A percentile compares a stretch with the other conserved stretches of the same genome.
Evolutionary conservation across 129 eudicot genomes (phyloP).

Genomic region (Centella asiatica): DNA sequence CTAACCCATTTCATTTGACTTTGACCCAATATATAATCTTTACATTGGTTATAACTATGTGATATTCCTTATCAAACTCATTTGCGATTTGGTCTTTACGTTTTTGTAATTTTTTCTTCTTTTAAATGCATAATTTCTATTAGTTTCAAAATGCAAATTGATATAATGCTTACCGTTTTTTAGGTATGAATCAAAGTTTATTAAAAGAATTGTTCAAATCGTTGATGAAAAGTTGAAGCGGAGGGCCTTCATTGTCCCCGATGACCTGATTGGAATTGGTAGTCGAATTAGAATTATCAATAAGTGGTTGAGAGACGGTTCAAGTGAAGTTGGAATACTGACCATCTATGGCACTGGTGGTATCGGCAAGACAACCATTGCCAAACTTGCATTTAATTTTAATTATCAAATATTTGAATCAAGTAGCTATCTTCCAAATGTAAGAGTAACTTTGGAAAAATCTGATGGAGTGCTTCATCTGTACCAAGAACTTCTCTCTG

Average conservation of each 20-base stretch:
- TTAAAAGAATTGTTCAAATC: neutral
- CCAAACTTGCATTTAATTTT: slow-evolving; percentile 1
- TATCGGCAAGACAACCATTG: slow-evolving; percentile 17
- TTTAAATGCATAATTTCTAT: too few relatives aligned
- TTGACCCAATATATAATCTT: too few relatives aligned
- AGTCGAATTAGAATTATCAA: neutral
- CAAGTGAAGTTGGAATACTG: neutral
- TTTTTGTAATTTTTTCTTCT: too few relatives aligned
- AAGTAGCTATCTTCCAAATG: slow-evolving; percentile 1
- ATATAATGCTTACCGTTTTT: neutral
- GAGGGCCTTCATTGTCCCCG: neutral
- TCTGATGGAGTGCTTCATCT: neutral
- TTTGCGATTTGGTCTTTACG: too few relatives aligned
- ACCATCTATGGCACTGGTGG: slow-evolving; percentile 12
- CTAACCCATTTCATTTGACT: too few relatives aligned
- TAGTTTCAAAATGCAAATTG: too few relatives aligned
- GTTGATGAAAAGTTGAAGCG: neutral
- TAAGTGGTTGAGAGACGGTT: neutral
- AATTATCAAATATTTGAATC: neutral
- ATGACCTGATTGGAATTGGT: neutral
- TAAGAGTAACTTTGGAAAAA: neutral
- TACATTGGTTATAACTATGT: too few relatives aligned
- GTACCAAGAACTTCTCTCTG: slow-evolving; percentile 4
- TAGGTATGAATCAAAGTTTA: slow-evolving; percentile 9
- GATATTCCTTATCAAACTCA: too few relatives aligned